Base-by-base conservation (phyloP, 179 eudicot species). In the Nepenthes alata region DNA sequence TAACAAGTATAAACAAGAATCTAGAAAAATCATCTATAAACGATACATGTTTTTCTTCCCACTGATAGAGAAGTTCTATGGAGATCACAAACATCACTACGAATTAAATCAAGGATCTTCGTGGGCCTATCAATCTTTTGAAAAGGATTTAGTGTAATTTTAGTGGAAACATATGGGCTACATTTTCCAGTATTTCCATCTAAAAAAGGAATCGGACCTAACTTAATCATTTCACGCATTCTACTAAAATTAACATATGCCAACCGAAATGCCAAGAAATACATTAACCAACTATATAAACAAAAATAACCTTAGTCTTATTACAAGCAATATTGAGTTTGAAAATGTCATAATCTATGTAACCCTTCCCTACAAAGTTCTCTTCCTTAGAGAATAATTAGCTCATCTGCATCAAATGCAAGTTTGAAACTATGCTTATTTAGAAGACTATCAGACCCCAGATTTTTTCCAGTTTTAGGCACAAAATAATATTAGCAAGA, bases 241-340 rank as follows among this genome's bases (percentile, higher is more conserved):
- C 53, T 55, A 12, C 35, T 55, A 55, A 55, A 55, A 55, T 55
- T 55, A 3, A 55, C 58, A 14, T 55, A 11, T 50, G 4, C 53
- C 11, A 50, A 50, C 3, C 11, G 53, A 5, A 50, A 50, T 50
- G 53, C 53, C 53, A 50, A 10, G 11, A 11, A 50, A 9, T 3
- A 15, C 35, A 55, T 3, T 2, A 49, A n/a, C 50, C 65, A 50
- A 37, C 7, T 34, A 62, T 13, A 11, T 37, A 36, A 37, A 2
- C 34, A 36, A 44, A 62, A 35, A 5, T 0, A 35, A 2, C 50
- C 1, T 41, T 41, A 41, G 5, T 41, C 5, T 41, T 41, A 41
- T 41, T 0, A 41, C 45, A 4, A 41, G 6, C 8, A 41, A 41
- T 41, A 41, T 41, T 41, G 45, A 41, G 45, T 41, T 41, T 41